phyloP scores from a whole-genome alignment of 129 eudicot species.

The Glebionis coronaria region DNA sequence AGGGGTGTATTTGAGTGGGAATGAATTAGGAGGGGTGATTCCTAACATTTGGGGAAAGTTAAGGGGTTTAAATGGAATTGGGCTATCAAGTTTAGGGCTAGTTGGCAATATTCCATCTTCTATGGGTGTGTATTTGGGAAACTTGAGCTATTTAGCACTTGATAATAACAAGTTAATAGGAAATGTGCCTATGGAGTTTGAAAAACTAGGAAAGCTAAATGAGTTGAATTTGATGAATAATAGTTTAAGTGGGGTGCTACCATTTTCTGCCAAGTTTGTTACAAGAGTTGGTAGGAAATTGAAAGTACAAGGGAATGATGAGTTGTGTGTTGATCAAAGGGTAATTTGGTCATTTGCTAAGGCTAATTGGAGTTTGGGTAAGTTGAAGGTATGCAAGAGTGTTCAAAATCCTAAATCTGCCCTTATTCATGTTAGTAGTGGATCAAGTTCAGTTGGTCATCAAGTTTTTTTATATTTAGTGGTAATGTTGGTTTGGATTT shows the following conservation, averaged over 20 bases:
- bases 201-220: slow-evolving; percentile 33
- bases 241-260: slow-evolving; percentile 63
- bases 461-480: slow-evolving; percentile 24
- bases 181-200: slow-evolving; percentile 65
- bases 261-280: slow-evolving; percentile 50
- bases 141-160: slow-evolving; percentile 50
- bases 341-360: slow-evolving; percentile 27
- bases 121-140: slow-evolving; percentile 57
- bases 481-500: slow-evolving; percentile 25
- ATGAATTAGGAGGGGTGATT: slow-evolving; percentile 67
- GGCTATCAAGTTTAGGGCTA: slow-evolving; percentile 56
- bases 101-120: slow-evolving; percentile 69
- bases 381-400: slow-evolving; percentile 41
- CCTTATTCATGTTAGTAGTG: slow-evolving; percentile 36
- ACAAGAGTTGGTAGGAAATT: slow-evolving; percentile 49
- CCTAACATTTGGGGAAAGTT: slow-evolving; percentile 81
- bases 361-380: slow-evolving; percentile 34
- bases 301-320: slow-evolving; percentile 59
- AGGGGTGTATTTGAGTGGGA: slow-evolving; percentile 70
- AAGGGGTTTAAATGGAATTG: slow-evolving; percentile 53
- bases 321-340: slow-evolving; percentile 58
- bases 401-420: slow-evolving; percentile 37
- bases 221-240: slow-evolving; percentile 69
- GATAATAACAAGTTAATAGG: slow-evolving; percentile 68
- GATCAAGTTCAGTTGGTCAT: slow-evolving; percentile 6